Evolutionary conservation across 73 alveolate genomes (phyloP).

Genomic region (Paramecium tetraurelia): DNA sequence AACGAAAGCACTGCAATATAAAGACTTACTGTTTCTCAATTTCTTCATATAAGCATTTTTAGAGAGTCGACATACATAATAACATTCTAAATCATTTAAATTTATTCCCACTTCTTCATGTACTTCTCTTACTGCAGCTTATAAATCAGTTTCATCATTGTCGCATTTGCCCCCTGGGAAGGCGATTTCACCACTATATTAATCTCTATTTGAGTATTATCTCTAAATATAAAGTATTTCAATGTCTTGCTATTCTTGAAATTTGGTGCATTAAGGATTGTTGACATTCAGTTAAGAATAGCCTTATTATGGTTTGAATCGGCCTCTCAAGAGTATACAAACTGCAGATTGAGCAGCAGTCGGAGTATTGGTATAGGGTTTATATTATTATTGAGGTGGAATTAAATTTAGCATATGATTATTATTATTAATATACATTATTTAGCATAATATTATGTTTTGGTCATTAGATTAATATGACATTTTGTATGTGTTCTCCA

Average conservation of each 20-base stretch:
- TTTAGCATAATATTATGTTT: neutral
- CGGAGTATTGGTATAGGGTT: neutral
- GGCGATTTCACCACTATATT: conserved; percentile 45
- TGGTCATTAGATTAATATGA: neutral
- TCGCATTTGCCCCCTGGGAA: conserved; percentile 64
- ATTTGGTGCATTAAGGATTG: neutral
- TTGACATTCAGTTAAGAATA: neutral
- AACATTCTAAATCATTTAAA: neutral
- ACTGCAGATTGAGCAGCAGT: neutral
- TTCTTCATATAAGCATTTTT: conserved; percentile 15
- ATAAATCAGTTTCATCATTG: conserved; percentile 41
- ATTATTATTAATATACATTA: neutral
- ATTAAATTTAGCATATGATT: neutral
- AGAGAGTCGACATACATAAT: neutral
- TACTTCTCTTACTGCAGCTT: conserved; percentile 57
- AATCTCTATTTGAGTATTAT: neutral
- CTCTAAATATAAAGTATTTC: neutral
- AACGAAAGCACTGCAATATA: conserved; percentile 9
- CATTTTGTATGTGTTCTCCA: neutral
- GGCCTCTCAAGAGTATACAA: neutral
- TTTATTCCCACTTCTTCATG: conserved; percentile 55
- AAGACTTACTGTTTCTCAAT: neutral
- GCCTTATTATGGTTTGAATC: neutral
- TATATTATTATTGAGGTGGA: neutral
- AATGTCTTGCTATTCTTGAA: neutral